A percentile compares a stretch with the other conserved stretches of the same genome.
Evolutionary conservation across 805 yeast species (phyloP).

Genomic region (Candida endomychidarum): DNA sequence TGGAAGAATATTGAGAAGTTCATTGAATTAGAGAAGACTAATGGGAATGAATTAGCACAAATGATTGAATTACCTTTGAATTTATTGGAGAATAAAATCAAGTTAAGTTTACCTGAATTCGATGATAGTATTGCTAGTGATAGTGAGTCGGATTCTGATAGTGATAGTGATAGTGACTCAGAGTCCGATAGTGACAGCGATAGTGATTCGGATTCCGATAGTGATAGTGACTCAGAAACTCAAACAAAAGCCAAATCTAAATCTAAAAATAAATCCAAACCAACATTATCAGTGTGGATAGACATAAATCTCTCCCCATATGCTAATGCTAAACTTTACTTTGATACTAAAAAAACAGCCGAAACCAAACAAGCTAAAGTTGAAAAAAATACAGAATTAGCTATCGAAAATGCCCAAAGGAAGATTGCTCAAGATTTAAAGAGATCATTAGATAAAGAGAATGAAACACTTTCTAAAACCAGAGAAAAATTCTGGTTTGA

Average conservation of each 20-base stretch:
- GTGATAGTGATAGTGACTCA: conserved; percentile 22
- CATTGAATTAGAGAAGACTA: conserved; percentile 64
- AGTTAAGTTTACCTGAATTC: conserved; percentile 52
- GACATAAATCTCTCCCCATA: conserved; percentile 73
- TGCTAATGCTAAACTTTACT: conserved; percentile 85
- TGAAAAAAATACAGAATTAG: conserved; percentile 70
- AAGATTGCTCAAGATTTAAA: conserved; percentile 73
- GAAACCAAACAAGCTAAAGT: conserved; percentile 78
- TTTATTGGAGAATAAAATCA: conserved; percentile 65
- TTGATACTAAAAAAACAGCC: conserved; percentile 73
- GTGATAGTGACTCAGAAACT: conserved; percentile 13
- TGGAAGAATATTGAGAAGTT: conserved; percentile 86
- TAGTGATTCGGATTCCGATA: conserved; percentile 18
- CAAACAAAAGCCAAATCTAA: not conserved
- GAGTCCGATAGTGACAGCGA: conserved; percentile 27
- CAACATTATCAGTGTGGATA: conserved; percentile 52
- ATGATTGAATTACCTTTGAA: conserved; percentile 67
- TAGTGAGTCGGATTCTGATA: conserved; percentile 19
- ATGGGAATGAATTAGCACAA: conserved; percentile 64
- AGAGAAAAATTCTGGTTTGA: conserved; percentile 89
- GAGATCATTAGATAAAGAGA: conserved; percentile 55
- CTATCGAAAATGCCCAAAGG: conserved; percentile 78
- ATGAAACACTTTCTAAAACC: conserved; percentile 51
- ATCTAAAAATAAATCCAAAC: conserved; percentile 9
- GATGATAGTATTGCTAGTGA: conserved; percentile 29